Conservation (phyloP, 176 grass and related monocot genomes). For the Poa annua region DNA sequence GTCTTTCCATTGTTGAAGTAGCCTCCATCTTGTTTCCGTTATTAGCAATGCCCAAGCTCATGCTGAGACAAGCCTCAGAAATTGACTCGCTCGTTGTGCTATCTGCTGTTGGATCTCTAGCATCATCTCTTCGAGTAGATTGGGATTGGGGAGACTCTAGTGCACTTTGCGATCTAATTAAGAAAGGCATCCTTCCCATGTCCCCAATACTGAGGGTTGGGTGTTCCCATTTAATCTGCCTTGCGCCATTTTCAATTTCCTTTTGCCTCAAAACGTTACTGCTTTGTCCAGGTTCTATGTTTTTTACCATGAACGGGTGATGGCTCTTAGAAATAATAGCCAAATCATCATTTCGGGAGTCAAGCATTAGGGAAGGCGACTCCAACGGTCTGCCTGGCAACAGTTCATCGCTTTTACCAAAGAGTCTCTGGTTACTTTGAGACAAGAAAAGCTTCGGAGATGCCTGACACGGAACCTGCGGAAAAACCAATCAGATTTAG, state of each 20-base stretch:
- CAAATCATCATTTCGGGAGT: conserved; percentile 62
- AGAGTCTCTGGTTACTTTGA: conserved; percentile 64
- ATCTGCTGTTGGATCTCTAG: conserved; percentile 61
- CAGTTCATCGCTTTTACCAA: conserved; percentile 54
- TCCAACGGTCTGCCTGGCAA: conserved; percentile 49
- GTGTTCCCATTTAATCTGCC: conserved; percentile 80
- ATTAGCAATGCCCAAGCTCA: conserved; percentile 71
- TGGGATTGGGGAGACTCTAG: conserved; percentile 68
- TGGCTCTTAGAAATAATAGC: conserved; percentile 49
- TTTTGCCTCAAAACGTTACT: conserved; percentile 59
- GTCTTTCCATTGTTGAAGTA: conserved; percentile 62
- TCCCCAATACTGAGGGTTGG: conserved; percentile 54
- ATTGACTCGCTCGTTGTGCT: conserved; percentile 61
- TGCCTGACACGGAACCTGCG: conserved; percentile 62
- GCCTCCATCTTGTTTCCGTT: conserved; percentile 59
- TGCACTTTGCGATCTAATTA: conserved; percentile 70
- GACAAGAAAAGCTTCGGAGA: conserved; percentile 59
- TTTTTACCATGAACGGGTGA: conserved; percentile 52
- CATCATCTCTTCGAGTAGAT: conserved; percentile 57
- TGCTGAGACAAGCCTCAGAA: conserved; percentile 80
- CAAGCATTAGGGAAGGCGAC: conserved; percentile 38
- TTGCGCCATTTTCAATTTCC: conserved; percentile 62
- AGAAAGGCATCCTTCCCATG: conserved; percentile 59
- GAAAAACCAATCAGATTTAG: conserved; percentile 47
- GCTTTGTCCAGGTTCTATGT: conserved; percentile 65